Base-by-base conservation (phyloP, 1,139 yeast genomes). In the Petasospora fabianii region DNA sequence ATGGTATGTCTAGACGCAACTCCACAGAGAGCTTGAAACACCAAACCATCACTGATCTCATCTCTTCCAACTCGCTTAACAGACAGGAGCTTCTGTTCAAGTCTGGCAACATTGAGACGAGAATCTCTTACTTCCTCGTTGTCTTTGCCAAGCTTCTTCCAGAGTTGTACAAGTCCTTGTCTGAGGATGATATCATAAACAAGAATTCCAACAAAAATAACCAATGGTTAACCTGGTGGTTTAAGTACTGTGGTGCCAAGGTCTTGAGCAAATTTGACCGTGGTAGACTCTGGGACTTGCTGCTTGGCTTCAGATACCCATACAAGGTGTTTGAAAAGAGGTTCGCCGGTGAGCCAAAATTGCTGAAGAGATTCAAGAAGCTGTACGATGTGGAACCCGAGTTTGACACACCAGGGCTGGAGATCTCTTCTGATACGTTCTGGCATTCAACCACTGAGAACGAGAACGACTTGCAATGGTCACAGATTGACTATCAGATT, bases 151-250 rank as follows among this genome's bases (percentile, higher is more conserved):
- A 70, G 50, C 65, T 73, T 32, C 63, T 85, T 38, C 96, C 96
- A 1, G 96, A 86, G 52, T 62, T 90, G 35, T 80, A 86, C 38
- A 76, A 74, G 43, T 85, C 79, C 48, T 77, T 90, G 50, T 82
- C 78, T 34, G 96, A 87, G 54, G 97, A 90, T 54, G 92, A 84
- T 46, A 77, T 84, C 28, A 62, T 84, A 38, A 81, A 80, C 29
- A 66, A 59, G 15, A 65, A 76, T 35, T 72, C 75, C 40, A 90
- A 86, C 51, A 94, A 85, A 43, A 90, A 86, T 51, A 94, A 85
- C 52, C 94, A 84, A 55, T 90, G 97, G 97, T 67, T 88, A 27
- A 72, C 86, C 27, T 90, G 96, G 95, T 90, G 97, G 97, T 68
- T 88, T 48, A 86, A 88, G 56, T 88, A 86, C 71, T 77, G 86